Conservation (phyloP, 495 filamentous ascomycete species). For the Podospora sp. region DNA sequence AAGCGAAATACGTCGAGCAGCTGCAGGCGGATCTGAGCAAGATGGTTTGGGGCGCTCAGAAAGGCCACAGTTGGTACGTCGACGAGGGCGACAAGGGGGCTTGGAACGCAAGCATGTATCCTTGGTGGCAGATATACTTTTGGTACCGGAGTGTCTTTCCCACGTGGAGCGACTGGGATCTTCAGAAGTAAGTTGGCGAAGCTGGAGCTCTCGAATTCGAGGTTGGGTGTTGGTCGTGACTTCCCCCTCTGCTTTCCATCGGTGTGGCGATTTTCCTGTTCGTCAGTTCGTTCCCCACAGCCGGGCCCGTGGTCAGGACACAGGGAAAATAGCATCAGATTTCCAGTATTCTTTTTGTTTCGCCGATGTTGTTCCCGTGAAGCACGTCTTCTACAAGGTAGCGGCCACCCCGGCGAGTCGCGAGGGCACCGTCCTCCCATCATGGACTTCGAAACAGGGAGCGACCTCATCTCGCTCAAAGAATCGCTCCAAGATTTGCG, state of each 20-base stretch:
- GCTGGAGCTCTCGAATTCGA: neutral
- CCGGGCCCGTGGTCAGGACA: too few relatives aligned
- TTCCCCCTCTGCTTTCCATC: neutral
- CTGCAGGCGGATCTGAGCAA: constrained; percentile 31
- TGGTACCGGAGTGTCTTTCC: constrained; percentile 20
- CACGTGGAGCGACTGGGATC: constrained; percentile 9
- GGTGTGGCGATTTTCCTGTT: too few relatives aligned
- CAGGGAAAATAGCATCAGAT: too few relatives aligned
- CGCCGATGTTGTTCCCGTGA: neutral
- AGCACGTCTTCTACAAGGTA: neutral
- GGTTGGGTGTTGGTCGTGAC: neutral
- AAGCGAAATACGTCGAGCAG: constrained; percentile 31
- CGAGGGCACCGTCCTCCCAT: neutral
- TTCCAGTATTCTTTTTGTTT: too few relatives aligned
- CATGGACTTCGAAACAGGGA: constrained; percentile 30
- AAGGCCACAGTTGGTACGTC: constrained; percentile 50
- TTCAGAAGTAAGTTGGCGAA: neutral
- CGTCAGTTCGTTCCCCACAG: too few relatives aligned
- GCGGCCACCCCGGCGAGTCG: neutral
- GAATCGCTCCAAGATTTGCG: constrained; percentile 19
- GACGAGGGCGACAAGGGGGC: neutral
- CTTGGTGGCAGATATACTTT: constrained; percentile 14
- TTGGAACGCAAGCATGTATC: constrained; percentile 22
- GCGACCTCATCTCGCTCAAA: constrained; percentile 25
- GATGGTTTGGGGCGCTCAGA: constrained; percentile 34